phyloP scores from a whole-genome alignment of 2,329 filamentous ascomycete genomes.

The Macrophomina tecta region DNA sequence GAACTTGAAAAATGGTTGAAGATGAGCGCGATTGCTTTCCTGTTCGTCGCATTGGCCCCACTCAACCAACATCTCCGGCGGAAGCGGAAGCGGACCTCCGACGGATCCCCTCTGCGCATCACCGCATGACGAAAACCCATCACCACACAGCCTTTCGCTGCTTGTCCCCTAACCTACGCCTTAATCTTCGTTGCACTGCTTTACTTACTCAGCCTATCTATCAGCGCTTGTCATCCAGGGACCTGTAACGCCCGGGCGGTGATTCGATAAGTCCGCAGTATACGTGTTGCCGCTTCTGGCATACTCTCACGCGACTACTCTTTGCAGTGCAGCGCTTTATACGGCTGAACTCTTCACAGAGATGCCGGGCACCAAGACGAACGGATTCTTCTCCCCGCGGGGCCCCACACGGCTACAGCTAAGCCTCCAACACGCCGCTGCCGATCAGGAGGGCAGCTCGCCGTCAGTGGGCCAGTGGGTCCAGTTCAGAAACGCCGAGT shows the following conservation, averaged over 20 bases:
- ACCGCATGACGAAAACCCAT: neutral
- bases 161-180: too few species aligned
- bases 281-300: neutral
- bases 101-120: neutral
- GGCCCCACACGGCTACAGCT: constrained; percentile 17
- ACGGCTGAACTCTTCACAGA: neutral
- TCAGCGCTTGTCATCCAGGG: neutral
- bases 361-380: constrained; percentile 7
- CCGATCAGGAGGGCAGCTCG: constrained; percentile 8
- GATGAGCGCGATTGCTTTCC: too few species aligned
- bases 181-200: neutral
- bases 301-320: neutral
- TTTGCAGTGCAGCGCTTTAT: too few species aligned
- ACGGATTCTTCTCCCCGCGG: neutral
- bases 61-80: constrained; percentile 4
- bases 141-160: too few species aligned
- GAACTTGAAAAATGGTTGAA: too few species aligned
- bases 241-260: neutral
- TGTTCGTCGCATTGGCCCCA: neutral
- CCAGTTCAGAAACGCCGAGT: neutral
- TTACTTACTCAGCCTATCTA: neutral
- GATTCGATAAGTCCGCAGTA: neutral
- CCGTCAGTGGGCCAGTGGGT: constrained; percentile 16
- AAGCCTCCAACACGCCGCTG: constrained; percentile 14
- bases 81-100: constrained; percentile 24